Conservation (phyloP, 2,329 filamentous ascomycete species). For the Colletotrichum sp. region DNA sequence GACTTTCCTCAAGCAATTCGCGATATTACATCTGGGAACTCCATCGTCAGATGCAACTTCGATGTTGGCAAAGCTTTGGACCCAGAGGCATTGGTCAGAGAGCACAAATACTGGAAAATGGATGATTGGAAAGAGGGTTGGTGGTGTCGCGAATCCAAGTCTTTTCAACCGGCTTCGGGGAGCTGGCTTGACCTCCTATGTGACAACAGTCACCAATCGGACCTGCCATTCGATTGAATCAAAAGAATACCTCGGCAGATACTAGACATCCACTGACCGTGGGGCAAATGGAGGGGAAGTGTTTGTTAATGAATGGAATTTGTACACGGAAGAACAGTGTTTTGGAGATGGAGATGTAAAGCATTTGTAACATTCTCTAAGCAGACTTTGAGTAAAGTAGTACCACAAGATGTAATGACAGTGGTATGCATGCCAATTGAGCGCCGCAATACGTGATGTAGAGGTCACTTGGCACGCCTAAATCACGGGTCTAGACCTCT, state of each 20-base stretch:
- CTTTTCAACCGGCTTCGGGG: neutral
- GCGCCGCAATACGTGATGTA: neutral
- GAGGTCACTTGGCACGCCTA: neutral
- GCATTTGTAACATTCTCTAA: neutral
- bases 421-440: rapidly evolving
- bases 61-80: neutral
- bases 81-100: neutral
- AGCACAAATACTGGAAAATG: neutral
- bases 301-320: neutral
- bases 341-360: neutral
- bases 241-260: neutral
- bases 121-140: neutral
- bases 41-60: neutral
- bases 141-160: neutral
- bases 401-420: neutral
- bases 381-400: no score
- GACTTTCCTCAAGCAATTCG: neutral
- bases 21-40: neutral
- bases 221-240: neutral
- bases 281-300: neutral
- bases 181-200: neutral
- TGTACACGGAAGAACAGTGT: neutral
- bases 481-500: neutral
- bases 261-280: neutral
- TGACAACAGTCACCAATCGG: neutral